Conservation (phyloP, 257 asterid genomes). For the Solanum corneliomulleri region DNA sequence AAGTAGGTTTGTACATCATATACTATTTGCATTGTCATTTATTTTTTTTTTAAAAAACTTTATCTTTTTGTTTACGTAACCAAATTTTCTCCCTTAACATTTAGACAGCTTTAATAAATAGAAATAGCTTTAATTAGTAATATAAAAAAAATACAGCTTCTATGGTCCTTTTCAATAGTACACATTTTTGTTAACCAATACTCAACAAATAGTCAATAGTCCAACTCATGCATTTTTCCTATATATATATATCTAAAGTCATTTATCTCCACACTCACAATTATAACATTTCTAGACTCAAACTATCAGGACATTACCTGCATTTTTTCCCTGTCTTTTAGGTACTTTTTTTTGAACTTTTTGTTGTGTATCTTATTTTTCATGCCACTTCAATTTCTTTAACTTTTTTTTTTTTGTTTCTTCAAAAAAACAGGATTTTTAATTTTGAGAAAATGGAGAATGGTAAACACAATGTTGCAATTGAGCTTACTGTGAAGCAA, state of each 20-base stretch:
- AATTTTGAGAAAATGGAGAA: constrained; percentile 36
- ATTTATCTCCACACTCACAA: background rate
- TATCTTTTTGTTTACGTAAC: background rate
- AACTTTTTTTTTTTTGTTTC: background rate
- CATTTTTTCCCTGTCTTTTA: background rate
- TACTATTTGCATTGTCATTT: background rate
- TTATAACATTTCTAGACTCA: background rate
- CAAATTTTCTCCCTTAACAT: background rate
- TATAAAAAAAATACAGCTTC: background rate
- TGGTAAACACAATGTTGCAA: constrained; percentile 10
- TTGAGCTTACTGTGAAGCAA: constrained; percentile 40
- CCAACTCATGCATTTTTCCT: constrained; percentile 17
- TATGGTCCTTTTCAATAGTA: constrained; percentile 36
- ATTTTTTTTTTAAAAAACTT: accelerated
- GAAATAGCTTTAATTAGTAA: background rate
- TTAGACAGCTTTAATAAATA: constrained; percentile 6
- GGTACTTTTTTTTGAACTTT: background rate
- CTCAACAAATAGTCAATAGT: constrained; percentile 10
- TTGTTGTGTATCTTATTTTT: background rate
- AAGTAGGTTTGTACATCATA: background rate
- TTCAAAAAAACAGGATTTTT: constrained; percentile 1
- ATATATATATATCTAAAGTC: constrained; percentile 11
- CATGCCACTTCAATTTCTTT: background rate
- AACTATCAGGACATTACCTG: background rate
- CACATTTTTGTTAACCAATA: constrained; percentile 59